phyloP scores from a whole-genome alignment of 192 early-diverging fungal genomes.

The Phycomyces blakesleeanus region DNA sequence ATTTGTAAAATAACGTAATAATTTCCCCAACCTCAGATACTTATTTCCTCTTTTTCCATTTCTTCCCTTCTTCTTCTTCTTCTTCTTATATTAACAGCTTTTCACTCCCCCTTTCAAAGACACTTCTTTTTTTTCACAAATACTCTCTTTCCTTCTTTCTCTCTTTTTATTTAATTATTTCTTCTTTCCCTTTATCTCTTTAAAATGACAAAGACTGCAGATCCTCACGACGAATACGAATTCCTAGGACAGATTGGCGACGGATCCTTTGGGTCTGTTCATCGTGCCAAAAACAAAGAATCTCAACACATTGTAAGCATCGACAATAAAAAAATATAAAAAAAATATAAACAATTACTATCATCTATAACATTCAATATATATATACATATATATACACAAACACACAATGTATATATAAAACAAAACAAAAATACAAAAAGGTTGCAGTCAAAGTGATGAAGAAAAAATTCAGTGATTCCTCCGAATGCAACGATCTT shows the following conservation, averaged over 20 bases:
- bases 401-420: neutral
- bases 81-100: no score
- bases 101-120: no score
- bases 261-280: constrained; percentile 80
- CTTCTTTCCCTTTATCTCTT: neutral
- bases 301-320: constrained; percentile 62
- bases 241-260: constrained; percentile 72
- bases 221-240: constrained; percentile 48
- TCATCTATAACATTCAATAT: no score
- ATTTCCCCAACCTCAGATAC: no score
- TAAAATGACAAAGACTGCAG: constrained; percentile 5
- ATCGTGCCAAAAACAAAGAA: constrained; percentile 57
- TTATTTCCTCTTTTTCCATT: no score
- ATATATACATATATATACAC: neutral
- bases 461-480: constrained; percentile 77
- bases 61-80: no score
- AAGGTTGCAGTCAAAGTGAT: constrained; percentile 87
- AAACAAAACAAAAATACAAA: neutral
- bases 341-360: neutral
- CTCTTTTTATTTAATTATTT: neutral
- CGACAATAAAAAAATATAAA: neutral
- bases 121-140: no score
- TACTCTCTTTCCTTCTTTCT: no score
- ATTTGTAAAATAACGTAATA: no score
- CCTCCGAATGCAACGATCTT: constrained; percentile 67